Evolutionary conservation across 116 monocot genomes (phyloP).

Genomic region (Papilionanthe hybrid): DNA sequence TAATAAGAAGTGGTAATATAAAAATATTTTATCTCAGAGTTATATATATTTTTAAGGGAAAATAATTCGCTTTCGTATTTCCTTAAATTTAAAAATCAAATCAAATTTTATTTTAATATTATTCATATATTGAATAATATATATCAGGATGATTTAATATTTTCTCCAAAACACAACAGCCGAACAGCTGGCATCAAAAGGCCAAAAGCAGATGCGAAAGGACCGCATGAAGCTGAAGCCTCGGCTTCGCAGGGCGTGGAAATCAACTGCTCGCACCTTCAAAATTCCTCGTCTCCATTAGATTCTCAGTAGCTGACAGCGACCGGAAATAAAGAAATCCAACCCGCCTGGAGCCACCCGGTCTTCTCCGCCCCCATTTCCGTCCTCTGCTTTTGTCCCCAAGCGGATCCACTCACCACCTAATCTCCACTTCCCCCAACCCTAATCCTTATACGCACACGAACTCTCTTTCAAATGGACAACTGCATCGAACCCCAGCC

Average conservation of each 20-base stretch:
- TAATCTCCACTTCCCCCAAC: slow-evolving; percentile 9
- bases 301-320: background rate
- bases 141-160: too few relatives aligned
- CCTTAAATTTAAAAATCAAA: too few relatives aligned
- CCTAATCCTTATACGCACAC: background rate
- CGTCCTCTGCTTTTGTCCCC: slow-evolving; percentile 11
- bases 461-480: background rate
- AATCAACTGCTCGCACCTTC: background rate
- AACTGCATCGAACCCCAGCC: background rate
- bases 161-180: too few relatives aligned
- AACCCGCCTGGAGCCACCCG: background rate
- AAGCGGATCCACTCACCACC: slow-evolving; percentile 28
- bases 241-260: background rate
- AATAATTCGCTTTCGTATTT: too few relatives aligned
- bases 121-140: too few relatives aligned
- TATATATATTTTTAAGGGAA: too few relatives aligned
- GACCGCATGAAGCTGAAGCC: background rate
- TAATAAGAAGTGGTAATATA: too few relatives aligned
- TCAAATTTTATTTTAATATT: too few relatives aligned
- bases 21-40: too few relatives aligned
- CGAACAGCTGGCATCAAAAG: background rate
- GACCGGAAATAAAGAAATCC: slow-evolving; percentile 7
- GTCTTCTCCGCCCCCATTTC: background rate
- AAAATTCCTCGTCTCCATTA: background rate
- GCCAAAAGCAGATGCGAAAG: background rate